A percentile compares a stretch with the other conserved stretches of the same genome.
Evolutionary conservation across 352 stramenopile species (phyloP).

Genomic region (Pythium plurisporium): DNA sequence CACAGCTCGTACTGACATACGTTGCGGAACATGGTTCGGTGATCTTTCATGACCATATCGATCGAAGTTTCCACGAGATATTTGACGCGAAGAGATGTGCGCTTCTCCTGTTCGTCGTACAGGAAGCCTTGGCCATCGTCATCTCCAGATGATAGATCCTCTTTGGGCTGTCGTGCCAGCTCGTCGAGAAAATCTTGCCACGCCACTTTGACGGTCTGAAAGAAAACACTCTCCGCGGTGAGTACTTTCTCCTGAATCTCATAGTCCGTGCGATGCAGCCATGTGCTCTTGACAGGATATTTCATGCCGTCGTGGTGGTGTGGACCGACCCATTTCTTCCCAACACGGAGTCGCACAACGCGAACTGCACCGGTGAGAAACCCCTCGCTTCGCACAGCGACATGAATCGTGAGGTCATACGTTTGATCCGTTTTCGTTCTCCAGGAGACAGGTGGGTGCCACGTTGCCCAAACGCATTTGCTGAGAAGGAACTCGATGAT

Average conservation of each 20-base stretch:
- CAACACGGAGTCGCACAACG: constrained; percentile 47
- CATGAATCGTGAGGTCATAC: constrained; percentile 51
- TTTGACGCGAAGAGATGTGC: constrained; percentile 49
- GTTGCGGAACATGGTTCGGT: constrained; percentile 43
- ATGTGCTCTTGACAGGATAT: constrained; percentile 30
- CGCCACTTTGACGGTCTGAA: constrained; percentile 40
- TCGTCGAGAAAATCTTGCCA: constrained; percentile 60
- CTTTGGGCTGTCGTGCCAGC: constrained; percentile 40
- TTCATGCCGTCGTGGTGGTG: constrained; percentile 50
- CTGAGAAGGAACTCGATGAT: constrained; percentile 25
- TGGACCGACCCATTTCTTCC: constrained; percentile 59
- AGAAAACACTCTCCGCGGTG: constrained; percentile 47
- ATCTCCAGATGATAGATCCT: constrained; percentile 30
- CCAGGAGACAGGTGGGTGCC: constrained; percentile 58
- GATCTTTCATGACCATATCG: constrained; percentile 43
- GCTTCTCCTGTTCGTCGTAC: constrained; percentile 53
- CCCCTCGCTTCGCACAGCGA: constrained; percentile 35
- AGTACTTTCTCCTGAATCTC: constrained; percentile 33
- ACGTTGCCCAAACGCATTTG: constrained; percentile 36
- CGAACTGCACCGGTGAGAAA: constrained; percentile 55
- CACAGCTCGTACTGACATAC: constrained; percentile 54
- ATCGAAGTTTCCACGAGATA: constrained; percentile 62
- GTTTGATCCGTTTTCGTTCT: constrained; percentile 62
- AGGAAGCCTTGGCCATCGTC: constrained; percentile 28
- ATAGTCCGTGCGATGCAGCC: constrained; percentile 69